Evolutionary conservation across 192 early-diverging fungal species (phyloP).

Genomic region (Umbelopsis ramanniana): DNA sequence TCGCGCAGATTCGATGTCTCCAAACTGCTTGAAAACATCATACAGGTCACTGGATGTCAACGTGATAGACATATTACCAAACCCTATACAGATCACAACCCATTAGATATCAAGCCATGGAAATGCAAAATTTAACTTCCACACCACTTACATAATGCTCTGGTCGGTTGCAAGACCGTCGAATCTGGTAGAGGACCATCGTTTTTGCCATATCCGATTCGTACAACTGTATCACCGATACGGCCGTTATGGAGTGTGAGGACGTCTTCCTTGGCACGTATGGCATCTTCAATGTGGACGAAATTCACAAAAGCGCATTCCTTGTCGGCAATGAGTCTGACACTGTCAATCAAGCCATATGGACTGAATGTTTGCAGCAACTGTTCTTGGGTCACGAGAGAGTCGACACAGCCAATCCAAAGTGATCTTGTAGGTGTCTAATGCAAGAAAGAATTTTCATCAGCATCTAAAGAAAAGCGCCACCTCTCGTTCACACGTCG

Average conservation of each 20-base stretch:
- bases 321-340: slow-evolving; percentile 89
- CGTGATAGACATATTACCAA: slow-evolving; percentile 88
- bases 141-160: slow-evolving; percentile 18
- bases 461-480: too few relatives aligned
- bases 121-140: too few relatives aligned
- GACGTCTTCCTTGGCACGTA: slow-evolving; percentile 85
- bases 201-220: slow-evolving; percentile 84
- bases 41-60: slow-evolving; percentile 73
- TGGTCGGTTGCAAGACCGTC: slow-evolving; percentile 1
- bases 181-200: slow-evolving; percentile 45
- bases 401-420: slow-evolving; percentile 93
- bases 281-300: slow-evolving; percentile 81
- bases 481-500: not conserved
- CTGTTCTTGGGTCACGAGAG: slow-evolving; percentile 74
- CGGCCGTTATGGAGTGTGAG: slow-evolving; percentile 68
- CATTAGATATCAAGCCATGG: not conserved
- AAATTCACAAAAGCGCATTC: slow-evolving; percentile 97
- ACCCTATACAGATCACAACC: slow-evolving; percentile 64
- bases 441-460: not conserved
- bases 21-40: slow-evolving; percentile 75
- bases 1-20: slow-evolving; percentile 88
- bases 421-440: slow-evolving; percentile 82
- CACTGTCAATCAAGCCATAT: slow-evolving; percentile 90
- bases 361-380: slow-evolving; percentile 80
- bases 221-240: slow-evolving; percentile 78